A percentile compares a stretch with the other conserved stretches of the same genome.
Evolutionary conservation across 2,329 filamentous ascomycete genomes (phyloP).

Genomic region (Thielaviopsis punctulata): DNA sequence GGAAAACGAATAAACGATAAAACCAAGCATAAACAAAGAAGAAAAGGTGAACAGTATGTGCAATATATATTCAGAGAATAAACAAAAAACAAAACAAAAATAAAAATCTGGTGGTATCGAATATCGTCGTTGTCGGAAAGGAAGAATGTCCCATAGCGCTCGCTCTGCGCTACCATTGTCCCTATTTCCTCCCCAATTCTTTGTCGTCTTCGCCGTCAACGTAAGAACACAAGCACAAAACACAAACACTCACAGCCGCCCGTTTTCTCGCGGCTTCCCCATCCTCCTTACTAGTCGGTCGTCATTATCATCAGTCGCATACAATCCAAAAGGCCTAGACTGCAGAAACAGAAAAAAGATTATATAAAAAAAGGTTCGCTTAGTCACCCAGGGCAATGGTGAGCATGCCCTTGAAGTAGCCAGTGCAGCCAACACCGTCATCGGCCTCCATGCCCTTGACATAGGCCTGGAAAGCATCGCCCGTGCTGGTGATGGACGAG

Average conservation of each 20-base stretch:
- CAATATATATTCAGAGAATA: slow-evolving; percentile 12
- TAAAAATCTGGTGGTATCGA: slow-evolving; percentile 11
- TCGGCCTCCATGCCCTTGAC: slow-evolving; percentile 20
- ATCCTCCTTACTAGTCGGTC: not conserved
- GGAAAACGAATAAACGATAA: not conserved
- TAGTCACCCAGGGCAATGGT: slow-evolving; percentile 20
- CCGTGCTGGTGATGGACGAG: slow-evolving; percentile 23
- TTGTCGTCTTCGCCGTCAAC: not conserved
- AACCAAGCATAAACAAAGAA: not conserved
- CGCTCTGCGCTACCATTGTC: not conserved
- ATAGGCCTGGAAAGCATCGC: slow-evolving; percentile 23
- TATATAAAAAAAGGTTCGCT: not conserved
- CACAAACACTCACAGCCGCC: not conserved
- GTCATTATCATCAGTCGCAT: not conserved
- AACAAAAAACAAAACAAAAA: slow-evolving; percentile 7
- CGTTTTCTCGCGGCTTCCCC: not conserved
- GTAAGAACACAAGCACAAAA: not conserved
- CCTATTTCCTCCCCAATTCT: not conserved
- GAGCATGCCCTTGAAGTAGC: slow-evolving; percentile 18
- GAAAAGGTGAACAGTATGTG: not conserved
- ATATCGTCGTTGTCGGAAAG: not conserved
- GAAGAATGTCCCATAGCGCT: not conserved
- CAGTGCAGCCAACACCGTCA: slow-evolving; percentile 26
- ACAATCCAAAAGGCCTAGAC: too few relatives aligned
- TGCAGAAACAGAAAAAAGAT: not conserved